Conservation (phyloP, 805 yeast genomes). For the Kodamaea nitidulidarum region DNA sequence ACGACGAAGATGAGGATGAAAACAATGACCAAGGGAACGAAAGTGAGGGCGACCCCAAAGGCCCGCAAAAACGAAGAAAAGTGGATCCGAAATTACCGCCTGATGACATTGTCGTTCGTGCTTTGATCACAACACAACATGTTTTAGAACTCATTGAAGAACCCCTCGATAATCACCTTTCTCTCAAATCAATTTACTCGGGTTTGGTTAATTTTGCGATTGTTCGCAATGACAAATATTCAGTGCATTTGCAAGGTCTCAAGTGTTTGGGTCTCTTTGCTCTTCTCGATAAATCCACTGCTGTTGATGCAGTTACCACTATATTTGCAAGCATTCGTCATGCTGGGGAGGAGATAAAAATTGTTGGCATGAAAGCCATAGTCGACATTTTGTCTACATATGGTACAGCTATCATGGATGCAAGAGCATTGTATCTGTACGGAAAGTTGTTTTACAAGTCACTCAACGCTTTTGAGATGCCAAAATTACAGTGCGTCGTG, state of each 20-base stretch:
- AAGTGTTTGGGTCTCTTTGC: conserved; percentile 78
- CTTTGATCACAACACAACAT: conserved; percentile 64
- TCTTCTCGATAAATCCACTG: conserved; percentile 49
- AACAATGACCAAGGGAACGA: conserved; percentile 25
- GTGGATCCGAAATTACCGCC: conserved; percentile 41
- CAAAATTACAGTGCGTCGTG: conserved; percentile 69
- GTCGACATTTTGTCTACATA: conserved; percentile 76
- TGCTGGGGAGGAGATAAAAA: conserved; percentile 58
- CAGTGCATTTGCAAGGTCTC: conserved; percentile 60
- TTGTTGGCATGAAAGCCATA: conserved; percentile 62
- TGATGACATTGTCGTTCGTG: conserved; percentile 50
- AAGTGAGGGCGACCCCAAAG: conserved; percentile 13
- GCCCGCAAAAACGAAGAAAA: conserved; percentile 21
- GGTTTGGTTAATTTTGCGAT: conserved; percentile 80
- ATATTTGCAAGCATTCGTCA: conserved; percentile 67
- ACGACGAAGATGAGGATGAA: conserved; percentile 20
- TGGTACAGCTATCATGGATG: conserved; percentile 65
- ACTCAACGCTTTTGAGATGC: conserved; percentile 51
- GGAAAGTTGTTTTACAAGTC: conserved; percentile 58
- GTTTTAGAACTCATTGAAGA: conserved; percentile 65
- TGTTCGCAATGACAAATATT: conserved; percentile 40
- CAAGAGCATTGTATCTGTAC: conserved; percentile 20
- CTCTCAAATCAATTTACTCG: conserved; percentile 65
- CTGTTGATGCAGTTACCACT: conserved; percentile 55
- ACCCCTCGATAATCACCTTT: conserved; percentile 59